These are phyloP conservation scores for Dendrobium catenatum DNA, from an alignment of 106 monocot species.

Conservation along the genomic window DNA sequence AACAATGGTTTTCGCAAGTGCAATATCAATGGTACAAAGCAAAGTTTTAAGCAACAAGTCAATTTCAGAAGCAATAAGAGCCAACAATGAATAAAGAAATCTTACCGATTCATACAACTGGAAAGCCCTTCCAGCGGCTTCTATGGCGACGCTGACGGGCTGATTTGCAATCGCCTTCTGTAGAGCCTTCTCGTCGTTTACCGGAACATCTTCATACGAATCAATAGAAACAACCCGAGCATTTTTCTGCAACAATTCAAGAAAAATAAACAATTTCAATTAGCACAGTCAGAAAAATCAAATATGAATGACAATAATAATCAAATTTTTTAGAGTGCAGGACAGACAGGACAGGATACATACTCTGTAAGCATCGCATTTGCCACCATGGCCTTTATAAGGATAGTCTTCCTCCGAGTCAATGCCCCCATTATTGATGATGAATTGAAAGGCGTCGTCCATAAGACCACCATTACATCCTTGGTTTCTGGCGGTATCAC, in stretches of 20 bases:
- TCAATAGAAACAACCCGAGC: slow-evolving; percentile 34
- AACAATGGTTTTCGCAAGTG: no score
- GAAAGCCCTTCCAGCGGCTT: slow-evolving; percentile 33
- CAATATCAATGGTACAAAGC: no score
- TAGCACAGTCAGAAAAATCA: background rate
- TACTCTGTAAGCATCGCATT: slow-evolving; percentile 33
- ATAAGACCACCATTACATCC: slow-evolving; percentile 76
- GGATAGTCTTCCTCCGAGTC: slow-evolving; percentile 68
- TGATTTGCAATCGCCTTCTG: slow-evolving; percentile 37
- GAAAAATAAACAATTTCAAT: background rate
- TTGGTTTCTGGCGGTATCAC: slow-evolving; percentile 47
- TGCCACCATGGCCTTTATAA: slow-evolving; percentile 24
- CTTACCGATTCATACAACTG: slow-evolving; percentile 37
- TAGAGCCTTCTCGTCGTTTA: slow-evolving; percentile 32
- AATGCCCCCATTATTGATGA: slow-evolving; percentile 59
- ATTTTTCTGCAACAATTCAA: slow-evolving; percentile 21
- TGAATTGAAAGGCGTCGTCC: slow-evolving; percentile 71
- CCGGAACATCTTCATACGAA: slow-evolving; percentile 38
- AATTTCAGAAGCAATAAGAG: no score
- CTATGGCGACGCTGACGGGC: slow-evolving; percentile 33
- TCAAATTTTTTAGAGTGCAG: background rate
- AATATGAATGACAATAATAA: background rate
- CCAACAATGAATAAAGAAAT: background rate
- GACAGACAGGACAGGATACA: background rate
- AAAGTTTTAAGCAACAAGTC: no score